Percentiles rank a stretch among this genome's conserved stretches.
Evolutionary conservation across 129 eudicot species (phyloP).

Genomic region (Tagetes erecta): DNA sequence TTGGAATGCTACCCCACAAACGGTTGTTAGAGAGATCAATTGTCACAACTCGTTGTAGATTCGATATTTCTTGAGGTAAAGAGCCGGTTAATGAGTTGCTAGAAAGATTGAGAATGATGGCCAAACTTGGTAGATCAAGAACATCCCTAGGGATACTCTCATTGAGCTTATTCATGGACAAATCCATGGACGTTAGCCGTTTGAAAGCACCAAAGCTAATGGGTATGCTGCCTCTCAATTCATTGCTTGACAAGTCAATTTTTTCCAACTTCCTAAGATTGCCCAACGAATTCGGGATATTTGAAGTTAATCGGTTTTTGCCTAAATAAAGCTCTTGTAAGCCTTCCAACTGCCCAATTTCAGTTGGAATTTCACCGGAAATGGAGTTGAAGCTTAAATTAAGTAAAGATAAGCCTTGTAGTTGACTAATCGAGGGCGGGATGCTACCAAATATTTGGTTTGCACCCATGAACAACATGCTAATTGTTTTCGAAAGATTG

Average conservation of each 20-base stretch:
- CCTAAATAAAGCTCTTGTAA: slow-evolving; percentile 44
- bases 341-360: slow-evolving; percentile 47
- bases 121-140: slow-evolving; percentile 46
- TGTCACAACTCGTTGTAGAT: slow-evolving; percentile 42
- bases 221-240: slow-evolving; percentile 56
- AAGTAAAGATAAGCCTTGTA: slow-evolving; percentile 45
- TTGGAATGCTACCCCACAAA: slow-evolving; percentile 53
- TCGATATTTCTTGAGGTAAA: slow-evolving; percentile 53
- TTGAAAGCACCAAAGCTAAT: slow-evolving; percentile 33
- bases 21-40: slow-evolving; percentile 51
- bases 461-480: slow-evolving; percentile 50
- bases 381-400: slow-evolving; percentile 46
- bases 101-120: slow-evolving; percentile 55
- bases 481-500: slow-evolving; percentile 54
- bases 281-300: slow-evolving; percentile 55
- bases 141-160: slow-evolving; percentile 52
- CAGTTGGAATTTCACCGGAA: slow-evolving; percentile 49
- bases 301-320: slow-evolving; percentile 43
- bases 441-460: slow-evolving; percentile 47
- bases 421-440: slow-evolving; percentile 53
- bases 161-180: slow-evolving; percentile 56
- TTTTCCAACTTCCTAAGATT: slow-evolving; percentile 36
- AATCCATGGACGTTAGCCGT: slow-evolving; percentile 44
- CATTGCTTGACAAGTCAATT: slow-evolving; percentile 54
- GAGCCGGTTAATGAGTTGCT: slow-evolving; percentile 47